Conservation (phyloP, 805 yeast species). For the Nakazawaea laoshanensis region DNA sequence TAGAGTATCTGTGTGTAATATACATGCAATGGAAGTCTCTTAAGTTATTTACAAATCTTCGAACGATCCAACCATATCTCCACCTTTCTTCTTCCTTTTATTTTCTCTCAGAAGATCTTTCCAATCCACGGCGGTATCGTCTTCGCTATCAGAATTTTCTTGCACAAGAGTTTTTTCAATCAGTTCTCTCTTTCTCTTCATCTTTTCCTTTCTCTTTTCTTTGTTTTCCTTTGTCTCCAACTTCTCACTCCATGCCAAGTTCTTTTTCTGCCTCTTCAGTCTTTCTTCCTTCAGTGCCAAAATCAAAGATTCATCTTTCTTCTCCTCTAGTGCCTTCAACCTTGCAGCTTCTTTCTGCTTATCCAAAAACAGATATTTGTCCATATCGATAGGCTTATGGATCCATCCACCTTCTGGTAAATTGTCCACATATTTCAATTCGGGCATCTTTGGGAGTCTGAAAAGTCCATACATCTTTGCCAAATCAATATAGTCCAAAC, state of each 20-base stretch:
- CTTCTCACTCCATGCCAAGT: slow-evolving; percentile 78
- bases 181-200: slow-evolving; percentile 58
- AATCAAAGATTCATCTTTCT: slow-evolving; percentile 25
- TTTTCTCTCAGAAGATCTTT: slow-evolving; percentile 65
- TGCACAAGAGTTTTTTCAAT: slow-evolving; percentile 44
- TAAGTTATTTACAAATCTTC: slow-evolving; percentile 36
- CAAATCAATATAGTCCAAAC: slow-evolving; percentile 62
- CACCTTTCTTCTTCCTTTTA: slow-evolving; percentile 45
- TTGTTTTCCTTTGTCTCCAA: slow-evolving; percentile 52
- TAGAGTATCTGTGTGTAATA: background rate
- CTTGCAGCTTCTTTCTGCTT: slow-evolving; percentile 55
- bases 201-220: slow-evolving; percentile 56
- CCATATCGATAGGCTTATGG: slow-evolving; percentile 52
- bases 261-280: slow-evolving; percentile 35
- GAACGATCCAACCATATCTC: slow-evolving; percentile 46
- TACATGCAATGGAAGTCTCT: background rate
- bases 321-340: slow-evolving; percentile 45
- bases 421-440: slow-evolving; percentile 43
- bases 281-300: slow-evolving; percentile 24
- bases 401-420: slow-evolving; percentile 73
- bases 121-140: slow-evolving; percentile 68
- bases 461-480: slow-evolving; percentile 75
- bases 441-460: slow-evolving; percentile 94
- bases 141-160: slow-evolving; percentile 34
- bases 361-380: slow-evolving; percentile 57